Base-by-base conservation (phyloP, 352 stramenopile genomes). In the Phytopythium cucurbitacearum region DNA sequence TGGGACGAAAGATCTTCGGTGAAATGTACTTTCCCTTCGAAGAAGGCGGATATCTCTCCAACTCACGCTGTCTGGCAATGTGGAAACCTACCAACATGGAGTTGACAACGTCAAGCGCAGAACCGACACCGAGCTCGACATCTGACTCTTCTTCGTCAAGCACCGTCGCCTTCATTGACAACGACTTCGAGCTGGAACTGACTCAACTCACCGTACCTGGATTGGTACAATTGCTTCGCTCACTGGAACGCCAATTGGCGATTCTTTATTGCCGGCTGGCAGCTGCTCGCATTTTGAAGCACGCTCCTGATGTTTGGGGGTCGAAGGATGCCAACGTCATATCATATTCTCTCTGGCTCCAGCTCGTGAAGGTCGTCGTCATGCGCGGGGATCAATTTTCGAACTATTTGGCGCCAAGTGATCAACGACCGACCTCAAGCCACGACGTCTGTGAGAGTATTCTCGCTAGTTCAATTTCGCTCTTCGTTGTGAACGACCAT, bases 11-110 rank as follows among this genome's bases (percentile, higher is more conserved):
- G 56, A 65, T 91, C 3, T 94, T 94, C 72, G 84, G 76, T 1
- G 84, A 94, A 50, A 91, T 87, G 74, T 92, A 94, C 37, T 94
- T 92, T 32, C 84, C 84, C 6, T 87, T 94, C 48, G 80, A 94
- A 65, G 80, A 92, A 21, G 80, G 84, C 28, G 84, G 84, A 0
- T 91, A 75, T 39, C 50, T 74, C 0, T 89, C 78, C 0, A 92
- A 87, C 11, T 52, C 60, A 0, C 62, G 49, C 5, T 81, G 79
- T 28, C 54, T 82, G 46, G 40, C 33, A 0, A 53, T 56, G 4
- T 83, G 73, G 73, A 57, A 55, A 48, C 8, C 52, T 2, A 56
- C 56, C 2, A 15, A 59, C 2, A 42, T 79, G 2, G 73, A 83
- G 53, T 65, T 56, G 41, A 73, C 78, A 48, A 15, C 8, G 12